Base-by-base conservation (phyloP, 441 rosid genomes). In the Adansonia rubrostipa region DNA sequence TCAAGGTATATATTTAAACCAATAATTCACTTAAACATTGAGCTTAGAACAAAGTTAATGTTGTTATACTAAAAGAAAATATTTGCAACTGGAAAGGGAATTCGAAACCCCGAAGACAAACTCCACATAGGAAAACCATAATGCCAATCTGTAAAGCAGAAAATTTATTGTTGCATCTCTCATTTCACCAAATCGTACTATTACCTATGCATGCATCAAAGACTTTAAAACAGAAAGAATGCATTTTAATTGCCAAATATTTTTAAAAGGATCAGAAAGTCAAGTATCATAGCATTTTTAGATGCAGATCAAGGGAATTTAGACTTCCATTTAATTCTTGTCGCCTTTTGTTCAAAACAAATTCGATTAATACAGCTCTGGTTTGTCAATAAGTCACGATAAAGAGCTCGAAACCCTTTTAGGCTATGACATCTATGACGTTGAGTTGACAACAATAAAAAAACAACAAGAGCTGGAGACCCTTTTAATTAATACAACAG, bases 371-470 rank as follows among this genome's bases (percentile, higher is more conserved):
- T 58, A 58, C 28, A 58, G 22, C 19, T 58, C 6, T 19, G 63
- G 28, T 19, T 20, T 3, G 13, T 58, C 28, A 58, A 58, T 13
- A 58, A 28, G 33, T 28, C 33, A 28, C 33, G 33, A 28, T 28
- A 28, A 28, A 28, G 33, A 28, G 33, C 33, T 28, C 33, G 33
- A 28, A 28, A 2, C 33, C 33, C 85, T 89, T 51, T 61, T 91
- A 74, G 84, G 85, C 24, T 91, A 91, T 74, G 94, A 91, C 62
- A 75, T 91, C 2, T 93, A 89, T 74, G 96, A 93, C 79, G 94
- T 91, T 54, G 94, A 91, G 62, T 56, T 90, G 50, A 90, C 96
- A 5, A 84, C 91, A 0, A 93, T 89, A 1, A 85, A 77, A 77
- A 79, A 87, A 89, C 76, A 90, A 93, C 48, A 77, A 1, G 86